Base-by-base conservation (phyloP, 2,329 filamentous ascomycete genomes). In the Aureobasidium sp. region DNA sequence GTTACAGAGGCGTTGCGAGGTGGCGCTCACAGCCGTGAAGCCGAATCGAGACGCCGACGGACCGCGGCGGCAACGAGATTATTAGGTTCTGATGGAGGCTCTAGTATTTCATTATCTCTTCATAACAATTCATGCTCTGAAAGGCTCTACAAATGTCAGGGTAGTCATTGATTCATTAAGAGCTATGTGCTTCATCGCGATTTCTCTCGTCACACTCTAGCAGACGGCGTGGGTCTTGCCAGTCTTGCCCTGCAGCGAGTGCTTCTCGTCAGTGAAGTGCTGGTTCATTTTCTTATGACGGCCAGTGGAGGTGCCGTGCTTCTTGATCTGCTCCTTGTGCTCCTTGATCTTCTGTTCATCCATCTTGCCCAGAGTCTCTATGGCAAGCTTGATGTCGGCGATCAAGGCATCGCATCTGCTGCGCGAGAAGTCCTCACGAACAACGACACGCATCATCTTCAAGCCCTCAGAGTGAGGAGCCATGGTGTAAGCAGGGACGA, bases 401-500 rank as follows among this genome's bases (percentile, higher is more conserved):
- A 97, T 76, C 50, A 97, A 79, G 10, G 84, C 80, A 71, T 97
- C 91, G 71, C 91, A 96, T 42, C 92, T 83, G 67, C 82, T 86
- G 74, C 88, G 87, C 51, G 86, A 89, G 69, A 97, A 97, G 76
- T 97, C 93, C 76, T 97, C 93, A 56, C 93, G 85, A 5, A 97
- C 90, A 0, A 97, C 93, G 5, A 97, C 85, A 41, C 93, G 87
- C 79, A 97, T 85, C 83, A 97, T 87, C 82, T 96, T 95, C 71
- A 97, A 81, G 66, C 86, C 80, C 62, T 90, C 80, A 20, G 90
- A 91, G 72, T 96, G 82, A 20, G 92, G 92, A 0, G 93, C 93
- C 93, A 97, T 97, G 42, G 92, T 97, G 77, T 97, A 97, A 0
- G 93, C 93, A 0, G 93, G 93, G 0, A 97, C 90, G 34, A 97